Evolutionary conservation across 257 asterid genomes (phyloP).

Genomic region (Parsonsia alboflavescens): DNA sequence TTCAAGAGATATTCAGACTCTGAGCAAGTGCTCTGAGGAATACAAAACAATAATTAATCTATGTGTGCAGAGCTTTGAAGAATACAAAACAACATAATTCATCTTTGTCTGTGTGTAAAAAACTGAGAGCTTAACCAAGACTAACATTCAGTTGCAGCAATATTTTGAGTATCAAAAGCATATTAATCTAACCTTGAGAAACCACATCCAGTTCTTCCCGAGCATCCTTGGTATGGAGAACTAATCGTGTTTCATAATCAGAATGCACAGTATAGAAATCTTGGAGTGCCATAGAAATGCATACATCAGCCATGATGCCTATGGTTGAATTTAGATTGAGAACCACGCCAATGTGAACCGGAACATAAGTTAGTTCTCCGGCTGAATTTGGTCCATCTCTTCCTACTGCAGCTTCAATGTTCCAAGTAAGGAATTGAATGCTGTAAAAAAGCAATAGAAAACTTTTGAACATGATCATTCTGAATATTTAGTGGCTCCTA

Average conservation of each 20-base stretch:
- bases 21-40: too few species aligned
- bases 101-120: not conserved
- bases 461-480: conserved; percentile 2
- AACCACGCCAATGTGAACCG: conserved; percentile 41
- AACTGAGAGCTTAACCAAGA: not conserved
- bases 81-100: too few species aligned
- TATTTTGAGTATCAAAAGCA: not conserved
- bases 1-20: too few species aligned
- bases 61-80: too few species aligned
- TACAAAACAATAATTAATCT: too few species aligned
- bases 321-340: conserved; percentile 38
- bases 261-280: conserved; percentile 41
- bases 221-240: too few species aligned
- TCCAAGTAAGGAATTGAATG: not conserved
- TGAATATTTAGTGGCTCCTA: not conserved
- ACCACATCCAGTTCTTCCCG: conserved; percentile 28
- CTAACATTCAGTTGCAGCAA: not conserved
- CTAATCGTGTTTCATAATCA: conserved; percentile 34
- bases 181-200: conserved; percentile 33
- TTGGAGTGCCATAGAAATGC: conserved; percentile 45
- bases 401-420: not conserved
- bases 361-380: not conserved
- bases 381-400: conserved; percentile 5
- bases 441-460: not conserved
- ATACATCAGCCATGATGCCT: conserved; percentile 42